Evolutionary conservation across 2,329 filamentous ascomycete species (phyloP), one percentile per base, ranked within the genome.

Genomic region (Xylaria sp.): DNA sequence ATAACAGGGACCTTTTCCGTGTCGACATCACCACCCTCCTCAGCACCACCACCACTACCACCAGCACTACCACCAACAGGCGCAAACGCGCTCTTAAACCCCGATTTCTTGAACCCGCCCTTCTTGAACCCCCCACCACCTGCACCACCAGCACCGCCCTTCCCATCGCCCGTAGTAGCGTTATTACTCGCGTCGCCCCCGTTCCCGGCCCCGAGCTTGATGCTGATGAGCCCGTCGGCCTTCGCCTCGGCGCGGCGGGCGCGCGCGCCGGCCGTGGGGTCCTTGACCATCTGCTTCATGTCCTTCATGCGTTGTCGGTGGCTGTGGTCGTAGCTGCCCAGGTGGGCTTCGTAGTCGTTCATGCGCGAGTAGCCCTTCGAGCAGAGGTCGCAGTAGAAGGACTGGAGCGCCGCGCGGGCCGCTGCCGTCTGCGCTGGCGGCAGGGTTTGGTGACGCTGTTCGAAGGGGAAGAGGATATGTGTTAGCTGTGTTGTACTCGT

Each of bases 291-390:
- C 76, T 92, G 90, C 81, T 94, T 94, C 92, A 95, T 94, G 76
- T 96, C 92, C 81, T 93, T 93, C 67, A 94, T 88, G 59, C 93
- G 91, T 83, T 97, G 94, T 80, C 94, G 94, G 82, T 99, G 96
- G 75, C 93, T 92, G 82, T 99, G 96, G 79, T 98, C 96, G 81
- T 98, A 98, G 76, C 92, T 96, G 72, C 90, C 90, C 66, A 98
- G 92, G 80, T 99, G 96, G 8, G 94, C 92, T 81, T 98, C 95
- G 80, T 97, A 98, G 80, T 98, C 95, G 78, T 97, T 95, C 87
- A 97, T 95, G 65, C 96, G 94, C 1, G 91, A 90, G 82, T 98
- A 99, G 76, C 94, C 95, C 83, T 98, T 98, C 72, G 92, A 90
- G 84, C 96, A 98, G 64, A 98, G 88, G 50, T 90, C 88, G 84